A percentile compares a stretch with the other conserved stretches of the same genome.
phyloP scores from a whole-genome alignment of 495 filamentous ascomycete genomes.

The Trichoderma gamsii region DNA sequence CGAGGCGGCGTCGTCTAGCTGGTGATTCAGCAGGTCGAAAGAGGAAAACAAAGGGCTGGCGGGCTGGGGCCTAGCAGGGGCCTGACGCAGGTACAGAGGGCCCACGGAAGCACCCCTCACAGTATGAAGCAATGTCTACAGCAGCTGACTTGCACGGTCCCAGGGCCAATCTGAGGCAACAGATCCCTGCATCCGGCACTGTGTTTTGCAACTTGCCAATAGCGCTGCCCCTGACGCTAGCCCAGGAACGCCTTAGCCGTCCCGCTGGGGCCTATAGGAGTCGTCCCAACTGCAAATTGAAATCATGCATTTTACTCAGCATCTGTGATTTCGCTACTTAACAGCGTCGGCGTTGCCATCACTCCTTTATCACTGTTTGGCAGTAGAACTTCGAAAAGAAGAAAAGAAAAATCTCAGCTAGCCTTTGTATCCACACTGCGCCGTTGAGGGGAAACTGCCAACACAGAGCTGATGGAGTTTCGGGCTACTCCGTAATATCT shows the following conservation, averaged over 20 bases:
- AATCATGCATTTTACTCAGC: neutral
- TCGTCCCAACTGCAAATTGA: neutral
- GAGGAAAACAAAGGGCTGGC: conserved; percentile 9
- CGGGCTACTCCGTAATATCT: neutral
- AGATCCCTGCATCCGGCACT: neutral
- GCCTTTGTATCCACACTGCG: too few species aligned
- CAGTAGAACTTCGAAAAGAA: too few species aligned
- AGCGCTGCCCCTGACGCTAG: conserved; percentile 12
- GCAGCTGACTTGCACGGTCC: neutral
- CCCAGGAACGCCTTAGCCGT: conserved; percentile 6
- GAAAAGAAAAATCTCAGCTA: too few species aligned
- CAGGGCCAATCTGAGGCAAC: neutral
- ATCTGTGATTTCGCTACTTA: too few species aligned
- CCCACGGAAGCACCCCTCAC: neutral
- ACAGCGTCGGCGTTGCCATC: too few species aligned
- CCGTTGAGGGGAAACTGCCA: neutral
- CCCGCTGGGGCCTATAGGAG: neutral
- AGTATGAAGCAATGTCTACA: neutral
- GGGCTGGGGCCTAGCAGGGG: conserved; percentile 6
- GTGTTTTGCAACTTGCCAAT: neutral
- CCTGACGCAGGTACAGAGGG: conserved; percentile 4
- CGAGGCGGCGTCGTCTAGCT: neutral
- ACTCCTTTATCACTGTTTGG: too few species aligned
- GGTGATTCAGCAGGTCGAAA: neutral
- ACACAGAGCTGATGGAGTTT: neutral